Conservation (phyloP, 371 early-diverging fungal genomes). For the Zychaea mexicana region DNA sequence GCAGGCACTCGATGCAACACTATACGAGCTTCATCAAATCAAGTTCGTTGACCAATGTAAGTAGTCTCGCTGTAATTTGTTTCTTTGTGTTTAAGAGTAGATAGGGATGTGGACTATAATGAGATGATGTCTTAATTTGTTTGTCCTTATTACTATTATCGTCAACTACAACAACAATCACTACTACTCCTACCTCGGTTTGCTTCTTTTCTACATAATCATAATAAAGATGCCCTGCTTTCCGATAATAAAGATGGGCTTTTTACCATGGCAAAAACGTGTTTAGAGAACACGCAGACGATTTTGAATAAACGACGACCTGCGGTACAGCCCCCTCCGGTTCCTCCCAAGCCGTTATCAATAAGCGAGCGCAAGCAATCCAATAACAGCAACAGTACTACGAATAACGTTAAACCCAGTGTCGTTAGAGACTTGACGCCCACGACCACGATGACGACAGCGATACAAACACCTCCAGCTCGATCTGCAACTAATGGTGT, state of each 20-base stretch:
- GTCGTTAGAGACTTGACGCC: no score
- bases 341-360: conserved; percentile 31
- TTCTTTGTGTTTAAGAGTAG: no score
- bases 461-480: not conserved
- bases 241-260: conserved; percentile 22
- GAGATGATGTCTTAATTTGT: no score
- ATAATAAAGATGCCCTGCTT: not conserved
- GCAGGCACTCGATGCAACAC: conserved; percentile 31
- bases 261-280: conserved; percentile 34
- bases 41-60: conserved; percentile 45
- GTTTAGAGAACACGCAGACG: conserved; percentile 30
- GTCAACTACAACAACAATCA: not conserved
- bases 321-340: conserved; percentile 30
- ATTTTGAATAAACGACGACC: conserved; percentile 14
- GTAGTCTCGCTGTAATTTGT: not conserved
- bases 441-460: no score
- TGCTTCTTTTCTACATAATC: not conserved
- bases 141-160: not conserved
- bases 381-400: not conserved
- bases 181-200: not conserved
- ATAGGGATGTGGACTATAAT: no score
- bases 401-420: not conserved
- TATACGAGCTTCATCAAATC: conserved; percentile 38
- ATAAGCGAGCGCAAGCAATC: not conserved
- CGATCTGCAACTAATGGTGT: not conserved